These are phyloP conservation scores for Oemleria cerasiformis DNA, from an alignment of 306 rosid species.

Conservation along the genomic window DNA sequence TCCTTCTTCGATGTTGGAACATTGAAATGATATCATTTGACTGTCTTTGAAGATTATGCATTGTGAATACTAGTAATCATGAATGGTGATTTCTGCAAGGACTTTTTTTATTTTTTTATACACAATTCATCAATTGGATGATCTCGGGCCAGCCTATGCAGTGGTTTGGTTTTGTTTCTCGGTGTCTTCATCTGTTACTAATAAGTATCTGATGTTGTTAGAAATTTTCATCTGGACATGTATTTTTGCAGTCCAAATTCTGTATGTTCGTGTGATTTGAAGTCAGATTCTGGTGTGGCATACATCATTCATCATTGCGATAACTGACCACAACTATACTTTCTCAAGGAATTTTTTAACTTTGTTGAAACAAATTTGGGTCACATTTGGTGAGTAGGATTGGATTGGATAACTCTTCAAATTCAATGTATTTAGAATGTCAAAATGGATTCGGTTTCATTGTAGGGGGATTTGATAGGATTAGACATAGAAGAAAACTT, in stretches of 20 bases:
- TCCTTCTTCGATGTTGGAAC: neutral
- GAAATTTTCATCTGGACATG: neutral
- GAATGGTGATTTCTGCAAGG: neutral
- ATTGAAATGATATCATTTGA: neutral
- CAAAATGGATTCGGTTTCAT: no score
- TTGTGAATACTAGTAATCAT: neutral
- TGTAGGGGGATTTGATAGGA: no score
- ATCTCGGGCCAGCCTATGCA: neutral
- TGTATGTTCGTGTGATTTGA: no score
- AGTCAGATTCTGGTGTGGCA: no score
- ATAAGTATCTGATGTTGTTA: neutral
- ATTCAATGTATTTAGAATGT: no score
- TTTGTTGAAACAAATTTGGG: neutral
- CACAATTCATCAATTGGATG: neutral
- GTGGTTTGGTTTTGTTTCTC: neutral
- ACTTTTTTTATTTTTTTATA: neutral
- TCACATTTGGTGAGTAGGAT: no score
- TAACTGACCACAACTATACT: neutral
- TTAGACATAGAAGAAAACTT: no score
- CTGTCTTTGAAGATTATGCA: neutral
- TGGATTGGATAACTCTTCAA: no score
- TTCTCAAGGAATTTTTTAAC: neutral
- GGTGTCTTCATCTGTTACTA: neutral
- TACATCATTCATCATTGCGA: no score
- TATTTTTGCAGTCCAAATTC: neutral